Evolutionary conservation across 768 basidiomycete species (phyloP), one percentile per base, ranked within the genome.

Genomic region (Hygrophoropsis aurantiaca): DNA sequence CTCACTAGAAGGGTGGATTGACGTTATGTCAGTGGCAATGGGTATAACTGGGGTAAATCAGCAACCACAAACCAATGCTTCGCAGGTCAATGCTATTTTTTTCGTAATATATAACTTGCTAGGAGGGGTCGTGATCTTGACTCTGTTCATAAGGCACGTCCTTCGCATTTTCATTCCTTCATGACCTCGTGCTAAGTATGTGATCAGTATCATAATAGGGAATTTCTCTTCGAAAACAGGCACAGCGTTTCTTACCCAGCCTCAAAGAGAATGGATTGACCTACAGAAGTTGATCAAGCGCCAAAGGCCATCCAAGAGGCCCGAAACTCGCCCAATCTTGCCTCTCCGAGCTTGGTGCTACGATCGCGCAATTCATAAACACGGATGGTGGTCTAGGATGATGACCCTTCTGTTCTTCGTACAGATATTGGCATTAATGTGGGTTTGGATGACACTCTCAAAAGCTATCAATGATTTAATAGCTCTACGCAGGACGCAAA

Each of bases 1-100:
- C 19, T 95, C 94, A 0, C 71, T 97, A 40, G 94, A 95, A 68
- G 95, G 95, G 2, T 97, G 94, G 95, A 79, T 90, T n/a, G 91
- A 94, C 60, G 95, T 94, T 41, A 87, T 97, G 87, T 70, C 67
- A 30, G 77, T 85, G 20, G 86, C 85, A 1, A 88, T 88, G 64
- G 81, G 84, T 51, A 87, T 97, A 53, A 84, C 80, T 1, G 90
- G 86, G 4, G 60, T 53, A 18, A 81, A 82, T 23, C 67, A 67
- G 45, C 93, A 97, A 61, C 90, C 92, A 0, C 67, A 77, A 49
- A 75, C 69, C 33, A 88, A 94, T 51, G 80, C 77, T 1, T 78
- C 86, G 0, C 88, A 90, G 51, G 80, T 74, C 55, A 95, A 97
- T 60, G 89, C 90, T 0, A 78, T 97, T 36, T 97, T 94, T 65